Conservation (phyloP, 2,329 filamentous ascomycete species). For the Xylaria polymorpha region DNA sequence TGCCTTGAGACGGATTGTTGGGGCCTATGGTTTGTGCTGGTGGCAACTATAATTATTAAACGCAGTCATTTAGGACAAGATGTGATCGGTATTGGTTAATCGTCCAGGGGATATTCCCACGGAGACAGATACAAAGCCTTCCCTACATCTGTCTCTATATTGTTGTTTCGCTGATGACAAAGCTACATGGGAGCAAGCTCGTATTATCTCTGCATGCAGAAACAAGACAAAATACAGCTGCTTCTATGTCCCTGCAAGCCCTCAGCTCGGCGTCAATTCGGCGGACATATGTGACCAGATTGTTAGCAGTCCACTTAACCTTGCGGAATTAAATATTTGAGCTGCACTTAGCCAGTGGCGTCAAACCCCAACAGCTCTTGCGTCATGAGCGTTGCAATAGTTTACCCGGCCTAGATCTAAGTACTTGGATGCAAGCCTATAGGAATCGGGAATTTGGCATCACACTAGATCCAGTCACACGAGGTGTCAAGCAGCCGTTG, state of each 20-base stretch:
- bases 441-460: not conserved
- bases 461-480: not conserved
- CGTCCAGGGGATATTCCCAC: not conserved
- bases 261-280: constrained; percentile 21
- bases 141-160: not conserved
- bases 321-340: not conserved
- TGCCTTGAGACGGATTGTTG: too few relatives aligned
- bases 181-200: not conserved
- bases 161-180: not conserved
- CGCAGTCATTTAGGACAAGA: not conserved
- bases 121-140: not conserved
- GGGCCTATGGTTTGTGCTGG: too few relatives aligned
- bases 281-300: not conserved
- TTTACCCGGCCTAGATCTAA: not conserved
- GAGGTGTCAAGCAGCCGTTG: not conserved
- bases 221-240: too few relatives aligned
- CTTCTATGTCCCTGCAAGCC: not conserved
- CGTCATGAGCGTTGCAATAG: constrained; percentile 4
- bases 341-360: not conserved
- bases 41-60: too few relatives aligned
- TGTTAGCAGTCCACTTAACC: not conserved
- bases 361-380: not conserved
- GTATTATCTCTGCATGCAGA: not conserved
- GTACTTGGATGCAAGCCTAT: not conserved
- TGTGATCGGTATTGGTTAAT: not conserved